Conservation (phyloP, 345 rosid genomes). For the Adansonia digitata region DNA sequence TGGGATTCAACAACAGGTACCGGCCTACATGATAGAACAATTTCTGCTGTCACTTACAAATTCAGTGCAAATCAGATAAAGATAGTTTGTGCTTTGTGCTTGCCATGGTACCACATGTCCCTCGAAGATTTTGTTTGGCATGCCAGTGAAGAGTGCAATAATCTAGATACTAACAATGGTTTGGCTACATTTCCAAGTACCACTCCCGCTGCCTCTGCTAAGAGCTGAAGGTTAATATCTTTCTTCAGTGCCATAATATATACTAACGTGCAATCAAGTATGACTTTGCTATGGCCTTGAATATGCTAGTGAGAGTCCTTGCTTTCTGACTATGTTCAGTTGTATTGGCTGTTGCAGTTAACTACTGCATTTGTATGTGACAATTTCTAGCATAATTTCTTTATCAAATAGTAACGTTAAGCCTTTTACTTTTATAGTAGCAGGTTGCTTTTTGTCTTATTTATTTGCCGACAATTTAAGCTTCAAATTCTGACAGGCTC, state of each 20-base stretch:
- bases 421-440: neutral
- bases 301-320: neutral
- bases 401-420: constrained; percentile 16
- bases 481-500: neutral
- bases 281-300: constrained; percentile 7
- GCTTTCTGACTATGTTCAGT: constrained; percentile 2
- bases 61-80: constrained; percentile 67
- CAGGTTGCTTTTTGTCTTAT: neutral
- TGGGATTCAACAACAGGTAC: constrained; percentile 92
- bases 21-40: constrained; percentile 82
- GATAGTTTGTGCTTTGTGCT: constrained; percentile 95
- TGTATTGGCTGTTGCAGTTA: constrained; percentile 10
- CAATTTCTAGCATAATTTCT: constrained; percentile 13
- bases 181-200: constrained; percentile 38
- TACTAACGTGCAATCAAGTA: neutral
- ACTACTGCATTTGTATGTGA: constrained; percentile 26
- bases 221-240: constrained; percentile 37
- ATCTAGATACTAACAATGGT: constrained; percentile 45
- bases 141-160: constrained; percentile 62
- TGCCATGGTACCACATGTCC: constrained; percentile 86
- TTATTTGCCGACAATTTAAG: neutral
- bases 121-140: constrained; percentile 90
- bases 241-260: neutral
- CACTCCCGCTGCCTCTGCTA: constrained; percentile 74
- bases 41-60: constrained; percentile 82